Evolutionary conservation across 176 grass and related monocot species (phyloP).

Genomic region (Rhynchospora pubera): DNA sequence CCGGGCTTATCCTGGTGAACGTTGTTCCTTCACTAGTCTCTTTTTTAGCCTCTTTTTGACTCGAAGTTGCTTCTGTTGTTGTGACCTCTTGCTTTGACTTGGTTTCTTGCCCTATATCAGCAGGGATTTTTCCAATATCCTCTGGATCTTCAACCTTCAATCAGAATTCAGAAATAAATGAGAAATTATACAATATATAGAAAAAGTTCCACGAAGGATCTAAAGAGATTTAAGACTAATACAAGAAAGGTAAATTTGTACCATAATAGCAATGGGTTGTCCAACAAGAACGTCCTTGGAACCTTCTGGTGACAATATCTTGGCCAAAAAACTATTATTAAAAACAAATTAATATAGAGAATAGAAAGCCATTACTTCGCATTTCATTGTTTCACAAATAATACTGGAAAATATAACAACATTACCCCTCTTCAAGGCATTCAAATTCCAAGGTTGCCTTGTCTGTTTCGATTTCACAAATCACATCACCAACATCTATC

Average conservation of each 20-base stretch:
- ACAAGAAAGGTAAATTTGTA: slow-evolving; percentile 41
- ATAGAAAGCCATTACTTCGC: slow-evolving; percentile 14
- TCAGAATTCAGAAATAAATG: neutral
- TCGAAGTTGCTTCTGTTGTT: slow-evolving; percentile 28
- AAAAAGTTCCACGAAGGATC: neutral
- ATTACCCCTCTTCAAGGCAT: slow-evolving; percentile 96
- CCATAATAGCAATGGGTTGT: slow-evolving; percentile 82
- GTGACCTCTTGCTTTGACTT: slow-evolving; percentile 48
- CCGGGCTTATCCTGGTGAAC: slow-evolving; percentile 68
- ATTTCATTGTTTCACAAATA: neutral
- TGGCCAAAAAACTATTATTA: slow-evolving; percentile 71
- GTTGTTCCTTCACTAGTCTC: slow-evolving; percentile 27
- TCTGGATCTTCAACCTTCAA: slow-evolving; percentile 79
- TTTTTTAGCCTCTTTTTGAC: slow-evolving; percentile 25
- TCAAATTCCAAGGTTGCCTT: slow-evolving; percentile 97
- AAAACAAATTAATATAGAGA: slow-evolving; percentile 8
- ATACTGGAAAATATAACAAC: neutral
- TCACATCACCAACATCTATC: slow-evolving; percentile 92
- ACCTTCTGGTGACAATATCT: slow-evolving; percentile 97
- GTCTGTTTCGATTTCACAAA: slow-evolving; percentile 99
- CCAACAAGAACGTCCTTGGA: slow-evolving; percentile 91
- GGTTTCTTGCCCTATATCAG: slow-evolving; percentile 44
- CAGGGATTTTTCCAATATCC: slow-evolving; percentile 68
- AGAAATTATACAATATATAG: neutral
- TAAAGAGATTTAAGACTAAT: neutral